Percentiles rank a stretch among this genome's conserved stretches.
phyloP scores from a whole-genome alignment of 1,284 basidiomycete genomes.

The Sutorius eximius region DNA sequence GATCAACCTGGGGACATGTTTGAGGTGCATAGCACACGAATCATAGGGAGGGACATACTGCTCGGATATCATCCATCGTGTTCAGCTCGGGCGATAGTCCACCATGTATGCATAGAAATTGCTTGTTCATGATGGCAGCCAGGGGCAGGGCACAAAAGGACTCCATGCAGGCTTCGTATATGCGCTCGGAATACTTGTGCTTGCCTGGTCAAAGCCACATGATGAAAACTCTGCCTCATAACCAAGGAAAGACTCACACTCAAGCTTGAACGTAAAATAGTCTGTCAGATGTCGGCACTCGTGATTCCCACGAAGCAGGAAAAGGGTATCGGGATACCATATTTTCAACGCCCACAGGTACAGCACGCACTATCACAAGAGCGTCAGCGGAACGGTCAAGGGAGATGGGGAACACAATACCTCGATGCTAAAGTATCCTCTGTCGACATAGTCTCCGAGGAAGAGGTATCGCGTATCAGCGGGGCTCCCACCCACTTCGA shows the following conservation, averaged over 20 bases:
- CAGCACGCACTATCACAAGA: slow-evolving; percentile 73
- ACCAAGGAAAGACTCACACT: slow-evolving; percentile 59
- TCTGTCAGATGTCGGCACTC: slow-evolving; percentile 88
- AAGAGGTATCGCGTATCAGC: slow-evolving; percentile 93
- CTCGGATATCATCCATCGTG: slow-evolving; percentile 86
- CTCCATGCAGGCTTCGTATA: slow-evolving; percentile 92
- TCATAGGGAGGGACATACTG: slow-evolving; percentile 43
- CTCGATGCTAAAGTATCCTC: slow-evolving; percentile 92
- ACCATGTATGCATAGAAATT: slow-evolving; percentile 95
- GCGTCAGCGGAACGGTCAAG: slow-evolving; percentile 3
- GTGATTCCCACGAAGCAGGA: slow-evolving; percentile 89
- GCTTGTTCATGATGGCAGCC: slow-evolving; percentile 96
- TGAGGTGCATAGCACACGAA: slow-evolving; percentile 1
- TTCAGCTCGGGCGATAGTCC: slow-evolving; percentile 89
- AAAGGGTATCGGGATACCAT: slow-evolving; percentile 89
- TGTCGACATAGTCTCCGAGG: slow-evolving; percentile 93
- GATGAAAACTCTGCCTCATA: slow-evolving; percentile 5
- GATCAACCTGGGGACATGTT: slow-evolving; percentile 66
- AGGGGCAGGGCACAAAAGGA: slow-evolving; percentile 91
- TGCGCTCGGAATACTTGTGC: slow-evolving; percentile 89
- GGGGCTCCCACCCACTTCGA: slow-evolving; percentile 92
- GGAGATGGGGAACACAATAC: slow-evolving; percentile 39
- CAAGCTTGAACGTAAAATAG: slow-evolving; percentile 89
- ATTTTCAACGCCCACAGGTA: slow-evolving; percentile 90
- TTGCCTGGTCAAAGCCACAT: slow-evolving; percentile 58